phyloP scores from a whole-genome alignment of 2,329 filamentous ascomycete species.

The Alternaria metachromatica region DNA sequence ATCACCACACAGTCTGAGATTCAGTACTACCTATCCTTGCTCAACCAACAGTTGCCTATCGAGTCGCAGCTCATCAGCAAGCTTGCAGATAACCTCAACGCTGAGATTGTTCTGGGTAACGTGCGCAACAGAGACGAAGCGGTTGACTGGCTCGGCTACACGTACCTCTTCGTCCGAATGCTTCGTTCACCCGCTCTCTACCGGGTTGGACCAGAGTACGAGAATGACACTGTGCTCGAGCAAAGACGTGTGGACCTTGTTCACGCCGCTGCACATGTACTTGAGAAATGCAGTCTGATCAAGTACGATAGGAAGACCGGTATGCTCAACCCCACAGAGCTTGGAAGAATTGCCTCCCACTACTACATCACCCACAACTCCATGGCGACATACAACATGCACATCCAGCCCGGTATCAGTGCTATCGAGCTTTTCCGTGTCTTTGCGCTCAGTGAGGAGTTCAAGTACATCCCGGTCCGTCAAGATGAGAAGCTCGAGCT shows the following conservation, averaged over 20 bases:
- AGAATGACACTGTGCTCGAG: slow-evolving; percentile 87
- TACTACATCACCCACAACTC: slow-evolving; percentile 98
- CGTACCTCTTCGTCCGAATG: slow-evolving; percentile 98
- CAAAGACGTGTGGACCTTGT: slow-evolving; percentile 98
- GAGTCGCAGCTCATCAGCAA: slow-evolving; percentile 95
- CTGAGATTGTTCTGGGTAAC: slow-evolving; percentile 93
- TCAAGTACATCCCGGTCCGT: slow-evolving; percentile 97
- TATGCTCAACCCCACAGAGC: slow-evolving; percentile 86
- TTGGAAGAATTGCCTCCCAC: slow-evolving; percentile 94
- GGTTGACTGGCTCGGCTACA: slow-evolving; percentile 99
- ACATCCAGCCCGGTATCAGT: slow-evolving; percentile 90
- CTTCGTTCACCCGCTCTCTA: slow-evolving; percentile 92
- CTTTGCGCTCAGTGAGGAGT: slow-evolving; percentile 94
- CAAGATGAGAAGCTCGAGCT: slow-evolving; percentile 98
- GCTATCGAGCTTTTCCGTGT: slow-evolving; percentile 96
- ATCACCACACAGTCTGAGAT: slow-evolving; percentile 95
- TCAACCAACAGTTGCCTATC: slow-evolving; percentile 97
- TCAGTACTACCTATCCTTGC: slow-evolving; percentile 93
- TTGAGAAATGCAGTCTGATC: slow-evolving; percentile 86
- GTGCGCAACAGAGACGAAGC: slow-evolving; percentile 90
- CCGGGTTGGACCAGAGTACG: slow-evolving; percentile 94
- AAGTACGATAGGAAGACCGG: slow-evolving; percentile 97
- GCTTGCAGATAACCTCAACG: slow-evolving; percentile 93
- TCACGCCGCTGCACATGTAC: slow-evolving; percentile 85
- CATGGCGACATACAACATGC: slow-evolving; percentile 96